Evolutionary conservation across 306 rosid genomes (phyloP).

Genomic region (Quercus suber): DNA sequence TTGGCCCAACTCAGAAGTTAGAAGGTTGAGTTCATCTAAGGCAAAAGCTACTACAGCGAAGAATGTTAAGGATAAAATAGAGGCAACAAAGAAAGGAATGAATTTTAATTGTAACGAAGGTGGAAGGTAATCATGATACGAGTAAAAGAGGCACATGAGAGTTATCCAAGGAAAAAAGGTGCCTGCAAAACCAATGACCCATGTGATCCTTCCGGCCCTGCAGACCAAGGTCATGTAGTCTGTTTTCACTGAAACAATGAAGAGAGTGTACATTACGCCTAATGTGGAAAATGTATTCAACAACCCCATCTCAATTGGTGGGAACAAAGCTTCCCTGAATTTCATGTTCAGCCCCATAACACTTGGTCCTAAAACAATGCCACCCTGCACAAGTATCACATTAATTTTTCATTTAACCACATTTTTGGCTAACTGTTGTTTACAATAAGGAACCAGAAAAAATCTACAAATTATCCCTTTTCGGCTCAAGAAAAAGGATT

Average conservation of each 20-base stretch:
- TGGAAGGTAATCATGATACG: background rate
- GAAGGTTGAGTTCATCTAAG: conserved; percentile 30
- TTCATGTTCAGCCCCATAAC: conserved; percentile 2
- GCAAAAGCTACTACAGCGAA: conserved; percentile 22
- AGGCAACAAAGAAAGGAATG: background rate
- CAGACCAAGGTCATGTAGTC: background rate
- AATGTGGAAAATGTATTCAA: background rate
- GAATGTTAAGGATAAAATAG: conserved; percentile 13
- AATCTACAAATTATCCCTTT: too few species aligned
- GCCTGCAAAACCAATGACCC: conserved; percentile 19
- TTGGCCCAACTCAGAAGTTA: conserved; percentile 30
- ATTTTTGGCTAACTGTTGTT: too few species aligned
- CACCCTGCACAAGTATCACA: conserved; percentile 23
- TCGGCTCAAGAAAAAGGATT: too few species aligned
- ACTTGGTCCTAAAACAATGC: conserved; percentile 43
- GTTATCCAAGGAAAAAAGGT: background rate
- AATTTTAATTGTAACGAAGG: background rate
- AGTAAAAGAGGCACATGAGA: background rate
- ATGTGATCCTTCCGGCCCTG: conserved; percentile 5
- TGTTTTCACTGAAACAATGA: conserved; percentile 27
- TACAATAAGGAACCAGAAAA: too few species aligned
- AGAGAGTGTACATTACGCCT: conserved; percentile 16
- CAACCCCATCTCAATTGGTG: background rate
- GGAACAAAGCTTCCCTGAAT: background rate
- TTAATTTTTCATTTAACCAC: too few species aligned